Evolutionary conservation across 2,329 filamentous ascomycete species (phyloP), one percentile per base, ranked within the genome.

Genomic region (Apiospora hydei): DNA sequence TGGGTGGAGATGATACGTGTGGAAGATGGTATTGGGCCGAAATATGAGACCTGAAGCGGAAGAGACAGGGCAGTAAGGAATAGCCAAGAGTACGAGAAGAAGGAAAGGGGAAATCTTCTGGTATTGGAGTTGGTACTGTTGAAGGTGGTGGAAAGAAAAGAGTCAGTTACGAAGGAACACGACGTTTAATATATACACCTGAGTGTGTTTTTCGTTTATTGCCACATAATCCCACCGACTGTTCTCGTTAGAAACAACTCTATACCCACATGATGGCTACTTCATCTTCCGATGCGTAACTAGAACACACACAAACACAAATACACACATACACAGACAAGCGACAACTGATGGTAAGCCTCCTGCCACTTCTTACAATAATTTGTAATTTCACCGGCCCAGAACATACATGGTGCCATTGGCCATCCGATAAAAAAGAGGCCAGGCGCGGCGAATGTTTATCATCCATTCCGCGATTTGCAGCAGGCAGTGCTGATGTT

Each of bases 81-180:
- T n/a, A n/a, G n/a, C n/a, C n/a, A n/a, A n/a, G n/a, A n/a, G n/a
- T n/a, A n/a, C n/a, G n/a, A n/a, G 44, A 16, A 34, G n/a, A 11
- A n/a, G n/a, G n/a, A n/a, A 13, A n/a, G 43, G 16, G 13, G 51
- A 30, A 2, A 30, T 47, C 46, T 38, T 26, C 26, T 8, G n/a
- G 24, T n/a, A 69, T 26, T 34, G 43, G 11, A 26, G 67, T 69
- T 69, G 18, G n/a, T 51, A 30, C 44, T 34, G 43, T 21, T 69
- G 24, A n/a, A 24, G 18, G 21, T 51, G 46, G 26, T 41, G n/a
- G 13, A 38, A 67, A 44, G 11, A n/a, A n/a, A n/a, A n/a, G 16
- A 13, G 30, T 10, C 53, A n/a, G 30, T 11, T 21, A 34, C 24
- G 24, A 16, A 7, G n/a, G 26, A 34, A 57, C 26, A 21, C 14